Base-by-base conservation (phyloP, 257 asterid species). In the Petrea volubilis region DNA sequence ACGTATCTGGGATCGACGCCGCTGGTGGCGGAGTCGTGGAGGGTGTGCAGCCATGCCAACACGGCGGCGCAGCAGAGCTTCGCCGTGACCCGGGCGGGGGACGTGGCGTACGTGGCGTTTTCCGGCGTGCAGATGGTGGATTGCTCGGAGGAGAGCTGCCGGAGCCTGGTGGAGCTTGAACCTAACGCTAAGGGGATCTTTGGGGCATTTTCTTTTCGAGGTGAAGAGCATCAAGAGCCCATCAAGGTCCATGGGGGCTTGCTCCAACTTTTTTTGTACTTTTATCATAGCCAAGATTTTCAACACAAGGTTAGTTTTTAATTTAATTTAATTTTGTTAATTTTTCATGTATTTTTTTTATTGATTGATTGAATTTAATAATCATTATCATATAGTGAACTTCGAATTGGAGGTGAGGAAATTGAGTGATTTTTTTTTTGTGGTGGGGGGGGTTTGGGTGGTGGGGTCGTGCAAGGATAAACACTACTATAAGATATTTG, bases 1-100 rank as follows among this genome's bases (percentile, higher is more conserved):
- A 72, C 91, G 0, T 82, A 83, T 74, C 81, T 90, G 41, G 95
- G 95, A 11, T 92, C 98, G 0, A 92, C 98, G 58, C 97, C 91
- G 2, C 79, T 92, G 38, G 80, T 92, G 60, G 94, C 80, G 61
- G 91, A 88, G 33, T 88, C 97, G 13, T 92, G 96, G 98, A 79
- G 78, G 75, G 77, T 78, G 41, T 90, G 91, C 81, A 28, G 61
- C 72, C 67, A 25, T 11, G 95, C 98, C 72, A 81, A 83, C 72
- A 14, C 75, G 13, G 78, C 67, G 13, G 82, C 83, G 17, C 83
- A 68, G 23, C 76, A 59, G 70, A 79, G 81, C 72, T 90, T 83
- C 50, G 18, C 74, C 36, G 79, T 68, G 61, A 55, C 76, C 34
- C 83, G 74, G 14, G 76, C 70, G 34, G 96, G 88, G 21, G 77